Base-by-base conservation (phyloP, 108 stramenopile genomes). In the Discostella pseudostelligera region DNA sequence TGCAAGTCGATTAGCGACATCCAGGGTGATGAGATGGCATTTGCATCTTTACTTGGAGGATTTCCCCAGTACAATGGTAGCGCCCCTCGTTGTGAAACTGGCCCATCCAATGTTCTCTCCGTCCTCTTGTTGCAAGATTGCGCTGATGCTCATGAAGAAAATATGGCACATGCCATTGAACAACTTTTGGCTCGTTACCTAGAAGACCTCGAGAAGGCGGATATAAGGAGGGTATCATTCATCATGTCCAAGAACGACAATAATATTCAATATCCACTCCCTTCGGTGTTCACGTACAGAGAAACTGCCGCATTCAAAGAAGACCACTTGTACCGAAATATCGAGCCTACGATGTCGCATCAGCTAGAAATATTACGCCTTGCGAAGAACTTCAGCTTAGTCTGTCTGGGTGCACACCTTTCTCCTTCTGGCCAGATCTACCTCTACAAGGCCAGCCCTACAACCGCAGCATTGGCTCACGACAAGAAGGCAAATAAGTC, bases 231-330 rank as follows among this genome's bases (percentile, higher is more conserved):
- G 36, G 92, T 97, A 1, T 86, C 89, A 20, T 88, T 95, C 62
- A 42, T 90, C 2, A 76, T 93, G 26, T 64, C 81, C 26, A 81
- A 72, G 36, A 39, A 60, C 11, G 39, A 56, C 46, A 59, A 71
- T 17, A 58, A 43, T 1, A 71, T 70, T 17, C 78, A 83, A 51
- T 79, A 82, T 45, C 56, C 71, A 19, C 69, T 90, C 12, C 96
- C 96, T 17, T 81, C 82, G n/a, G 80, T 96, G 11, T 98, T 92
- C 78, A 99, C 98, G n/a, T 97, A 85, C 78, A 84, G 97, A 55
- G 70, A 80, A 35, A 55, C 61, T 9, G 71, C 74, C 1, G 83
- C 77, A 10, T 98, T 89, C 72, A 73, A 86, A 56, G 98, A 99
- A 81, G 97, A 97, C 61, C 68, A 74, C 24, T 70, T 97, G 43